Evolutionary conservation across 208 protist species (phyloP).

Genomic region (Crithidia brevicula): DNA sequence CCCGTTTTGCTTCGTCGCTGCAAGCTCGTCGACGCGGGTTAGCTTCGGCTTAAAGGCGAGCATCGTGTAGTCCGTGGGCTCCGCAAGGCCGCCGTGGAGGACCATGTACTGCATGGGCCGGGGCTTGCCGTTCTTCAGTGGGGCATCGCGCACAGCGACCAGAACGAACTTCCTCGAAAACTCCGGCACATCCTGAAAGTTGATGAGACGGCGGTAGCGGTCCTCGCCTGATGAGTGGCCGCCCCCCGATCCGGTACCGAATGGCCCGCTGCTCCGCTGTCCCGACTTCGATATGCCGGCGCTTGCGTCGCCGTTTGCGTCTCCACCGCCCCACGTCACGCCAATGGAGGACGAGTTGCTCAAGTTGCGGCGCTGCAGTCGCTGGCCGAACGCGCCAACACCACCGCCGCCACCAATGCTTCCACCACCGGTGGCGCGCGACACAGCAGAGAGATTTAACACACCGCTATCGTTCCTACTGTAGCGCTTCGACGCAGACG

Average conservation of each 20-base stretch:
- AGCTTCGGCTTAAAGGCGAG: slow-evolving; percentile 69
- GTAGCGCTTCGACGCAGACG: background rate
- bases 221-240: background rate
- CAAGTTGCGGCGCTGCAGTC: background rate
- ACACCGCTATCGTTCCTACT: slow-evolving; percentile 14
- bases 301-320: background rate
- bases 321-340: background rate
- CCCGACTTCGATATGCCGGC: background rate
- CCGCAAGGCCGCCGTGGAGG: slow-evolving; percentile 77
- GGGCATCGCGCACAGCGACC: slow-evolving; percentile 43
- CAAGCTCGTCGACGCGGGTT: slow-evolving; percentile 24
- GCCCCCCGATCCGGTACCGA: background rate
- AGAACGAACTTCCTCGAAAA: slow-evolving; percentile 84
- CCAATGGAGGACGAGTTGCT: slow-evolving; percentile 7
- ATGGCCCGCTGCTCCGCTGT: slow-evolving; percentile 15
- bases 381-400: slow-evolving; percentile 19
- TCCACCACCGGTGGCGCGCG: background rate
- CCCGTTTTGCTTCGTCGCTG: slow-evolving; percentile 13
- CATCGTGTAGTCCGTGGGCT: slow-evolving; percentile 70
- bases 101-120: slow-evolving; percentile 66
- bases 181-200: slow-evolving; percentile 56
- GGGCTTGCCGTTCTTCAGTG: slow-evolving; percentile 17
- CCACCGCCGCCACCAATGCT: background rate
- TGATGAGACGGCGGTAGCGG: slow-evolving; percentile 48
- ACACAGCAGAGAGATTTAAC: background rate